Percentiles rank a stretch among this genome's conserved stretches.
Conservation (phyloP, 345 rosid genomes). For the Corymbia maculata region DNA sequence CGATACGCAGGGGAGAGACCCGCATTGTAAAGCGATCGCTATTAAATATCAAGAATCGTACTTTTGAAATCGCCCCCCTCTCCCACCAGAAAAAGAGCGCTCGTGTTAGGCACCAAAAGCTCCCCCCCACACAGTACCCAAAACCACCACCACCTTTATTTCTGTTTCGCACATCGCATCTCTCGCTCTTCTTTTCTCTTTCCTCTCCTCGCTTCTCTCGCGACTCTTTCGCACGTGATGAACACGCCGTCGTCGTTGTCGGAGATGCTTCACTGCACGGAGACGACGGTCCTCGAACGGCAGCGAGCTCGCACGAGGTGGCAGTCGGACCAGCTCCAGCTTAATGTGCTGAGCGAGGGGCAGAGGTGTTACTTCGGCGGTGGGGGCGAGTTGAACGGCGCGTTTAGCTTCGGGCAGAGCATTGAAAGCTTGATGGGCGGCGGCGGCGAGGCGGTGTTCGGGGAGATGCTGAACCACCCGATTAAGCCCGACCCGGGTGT, state of each 20-base stretch:
- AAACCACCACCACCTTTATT: neutral
- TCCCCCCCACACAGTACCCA: neutral
- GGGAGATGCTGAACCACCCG: neutral
- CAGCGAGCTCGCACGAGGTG: conserved; percentile 37
- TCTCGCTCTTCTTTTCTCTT: neutral
- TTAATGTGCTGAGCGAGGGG: neutral
- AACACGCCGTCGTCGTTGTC: conserved; percentile 7
- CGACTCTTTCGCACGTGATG: conserved; percentile 2
- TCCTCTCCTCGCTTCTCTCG: neutral
- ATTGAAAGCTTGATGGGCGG: conserved; percentile 13
- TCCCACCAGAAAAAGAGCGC: neutral
- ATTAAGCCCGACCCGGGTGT: conserved; percentile 40
- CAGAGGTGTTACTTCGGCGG: conserved; percentile 4
- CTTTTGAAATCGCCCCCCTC: neutral
- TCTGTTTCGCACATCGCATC: neutral
- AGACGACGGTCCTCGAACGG: conserved; percentile 51
- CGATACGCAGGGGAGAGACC: neutral
- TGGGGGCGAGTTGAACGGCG: conserved; percentile 16
- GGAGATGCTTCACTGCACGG: conserved; percentile 4
- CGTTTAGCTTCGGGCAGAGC: conserved; percentile 2
- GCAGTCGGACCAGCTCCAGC: conserved; percentile 14
- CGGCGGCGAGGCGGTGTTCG: conserved; percentile 1
- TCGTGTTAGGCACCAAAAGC: neutral
- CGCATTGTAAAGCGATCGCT: neutral
- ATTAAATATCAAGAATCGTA: neutral